These are phyloP conservation scores for Trichoderma lentiforme DNA, from an alignment of 2,329 filamentous ascomycete species.

Conservation along the genomic window DNA sequence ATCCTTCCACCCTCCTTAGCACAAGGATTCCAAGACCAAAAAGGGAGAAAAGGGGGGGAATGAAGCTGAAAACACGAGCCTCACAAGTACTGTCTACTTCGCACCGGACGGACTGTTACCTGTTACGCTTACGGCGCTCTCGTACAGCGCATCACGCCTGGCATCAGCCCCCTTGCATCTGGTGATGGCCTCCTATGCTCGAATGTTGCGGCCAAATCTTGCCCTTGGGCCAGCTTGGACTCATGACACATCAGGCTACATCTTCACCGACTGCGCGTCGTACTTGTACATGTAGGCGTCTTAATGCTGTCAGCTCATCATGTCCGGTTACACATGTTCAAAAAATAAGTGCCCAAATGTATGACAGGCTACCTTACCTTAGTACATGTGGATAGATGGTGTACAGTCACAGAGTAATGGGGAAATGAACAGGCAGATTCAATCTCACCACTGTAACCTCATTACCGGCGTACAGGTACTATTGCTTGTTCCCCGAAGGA, in stretches of 20 bases:
- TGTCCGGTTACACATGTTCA: neutral
- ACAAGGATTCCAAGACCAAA: neutral
- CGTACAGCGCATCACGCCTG: neutral
- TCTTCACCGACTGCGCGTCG: neutral
- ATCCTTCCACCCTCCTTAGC: neutral
- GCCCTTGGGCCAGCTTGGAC: neutral
- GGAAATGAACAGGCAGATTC: neutral
- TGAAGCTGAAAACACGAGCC: neutral
- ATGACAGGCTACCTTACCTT: neutral
- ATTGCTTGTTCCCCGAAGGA: neutral
- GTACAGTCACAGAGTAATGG: neutral
- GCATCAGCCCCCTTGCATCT: neutral
- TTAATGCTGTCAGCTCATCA: neutral
- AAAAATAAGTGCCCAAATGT: neutral
- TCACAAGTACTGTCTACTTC: neutral
- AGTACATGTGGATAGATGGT: neutral
- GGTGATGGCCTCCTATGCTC: neutral
- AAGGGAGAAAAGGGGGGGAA: neutral
- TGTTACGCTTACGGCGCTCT: neutral
- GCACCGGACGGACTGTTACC: neutral
- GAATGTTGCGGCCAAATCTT: neutral
- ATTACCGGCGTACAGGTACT: neutral
- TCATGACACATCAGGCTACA: conserved; percentile 2
- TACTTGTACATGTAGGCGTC: neutral
- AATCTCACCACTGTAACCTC: neutral